These are phyloP conservation scores for Marchantia paleacea DNA, from an alignment of 225 moss, liverwort and hornwort species.

Conservation along the genomic window DNA sequence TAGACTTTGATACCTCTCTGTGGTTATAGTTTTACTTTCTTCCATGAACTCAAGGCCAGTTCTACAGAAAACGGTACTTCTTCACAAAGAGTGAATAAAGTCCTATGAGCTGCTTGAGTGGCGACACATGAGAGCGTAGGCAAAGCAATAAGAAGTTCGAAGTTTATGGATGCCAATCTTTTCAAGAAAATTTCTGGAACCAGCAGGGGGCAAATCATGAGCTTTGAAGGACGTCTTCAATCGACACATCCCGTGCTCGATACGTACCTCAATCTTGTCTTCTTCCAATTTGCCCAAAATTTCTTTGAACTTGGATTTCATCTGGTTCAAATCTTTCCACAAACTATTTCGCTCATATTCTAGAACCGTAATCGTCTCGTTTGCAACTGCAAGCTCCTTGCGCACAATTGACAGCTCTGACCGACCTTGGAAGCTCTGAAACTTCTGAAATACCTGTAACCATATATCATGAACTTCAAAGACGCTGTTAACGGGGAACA, in stretches of 20 bases:
- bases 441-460: constrained; percentile 29
- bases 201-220: background rate
- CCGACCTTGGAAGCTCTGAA: constrained; percentile 20
- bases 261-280: constrained; percentile 18
- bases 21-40: background rate
- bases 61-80: background rate
- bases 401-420: constrained; percentile 25
- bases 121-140: background rate
- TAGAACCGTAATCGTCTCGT: constrained; percentile 28
- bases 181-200: background rate
- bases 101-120: background rate
- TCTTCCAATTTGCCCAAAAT: constrained; percentile 3
- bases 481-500: background rate
- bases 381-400: constrained; percentile 36
- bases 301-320: constrained; percentile 12
- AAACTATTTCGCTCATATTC: constrained; percentile 31
- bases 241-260: background rate
- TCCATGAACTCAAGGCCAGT: background rate
- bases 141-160: background rate
- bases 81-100: background rate
- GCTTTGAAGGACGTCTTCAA: background rate
- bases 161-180: background rate
- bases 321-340: constrained; percentile 28
- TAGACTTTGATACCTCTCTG: background rate
- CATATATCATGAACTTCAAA: background rate